phyloP scores from a whole-genome alignment of 306 rosid genomes.

The Vicia sativa region DNA sequence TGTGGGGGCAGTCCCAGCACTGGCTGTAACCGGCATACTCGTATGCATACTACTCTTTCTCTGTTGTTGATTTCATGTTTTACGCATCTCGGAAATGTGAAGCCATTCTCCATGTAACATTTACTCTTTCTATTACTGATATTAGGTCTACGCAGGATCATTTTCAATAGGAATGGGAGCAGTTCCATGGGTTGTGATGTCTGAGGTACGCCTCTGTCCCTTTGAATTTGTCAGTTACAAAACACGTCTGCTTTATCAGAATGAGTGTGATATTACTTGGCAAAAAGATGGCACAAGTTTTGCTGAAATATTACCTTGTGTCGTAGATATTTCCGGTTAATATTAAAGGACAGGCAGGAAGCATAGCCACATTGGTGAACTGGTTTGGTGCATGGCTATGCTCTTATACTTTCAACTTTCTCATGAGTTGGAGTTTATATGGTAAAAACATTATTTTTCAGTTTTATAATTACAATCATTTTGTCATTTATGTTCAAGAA shows the following conservation, averaged over 20 bases:
- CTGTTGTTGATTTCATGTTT: not conserved
- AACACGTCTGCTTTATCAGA: constrained; percentile 30
- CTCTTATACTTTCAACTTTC: constrained; percentile 88
- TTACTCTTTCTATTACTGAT: constrained; percentile 30
- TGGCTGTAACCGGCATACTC: constrained; percentile 73
- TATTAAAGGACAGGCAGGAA: constrained; percentile 84
- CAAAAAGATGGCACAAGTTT: not conserved
- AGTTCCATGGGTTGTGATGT: constrained; percentile 97
- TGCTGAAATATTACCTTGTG: constrained; percentile 17
- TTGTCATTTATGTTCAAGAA: constrained; percentile 11
- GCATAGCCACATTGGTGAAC: constrained; percentile 81
- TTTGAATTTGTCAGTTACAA: constrained; percentile 1
- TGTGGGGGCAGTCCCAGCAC: constrained; percentile 56
- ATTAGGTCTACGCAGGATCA: constrained; percentile 68
- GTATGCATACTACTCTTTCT: constrained; percentile 45
- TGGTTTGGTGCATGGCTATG: constrained; percentile 94
- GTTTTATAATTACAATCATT: not conserved
- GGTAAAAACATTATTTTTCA: constrained; percentile 50
- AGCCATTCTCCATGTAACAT: constrained; percentile 12
- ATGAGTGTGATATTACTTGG: not conserved
- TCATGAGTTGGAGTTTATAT: constrained; percentile 82
- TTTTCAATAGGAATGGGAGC: constrained; percentile 94
- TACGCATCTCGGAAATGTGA: constrained; percentile 20
- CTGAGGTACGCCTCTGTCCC: constrained; percentile 60
- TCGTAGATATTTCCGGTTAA: constrained; percentile 89